Evolutionary conservation across 1,284 basidiomycete genomes (phyloP), one percentile per base, ranked within the genome.

Genomic region (Macrocybe sp.): DNA sequence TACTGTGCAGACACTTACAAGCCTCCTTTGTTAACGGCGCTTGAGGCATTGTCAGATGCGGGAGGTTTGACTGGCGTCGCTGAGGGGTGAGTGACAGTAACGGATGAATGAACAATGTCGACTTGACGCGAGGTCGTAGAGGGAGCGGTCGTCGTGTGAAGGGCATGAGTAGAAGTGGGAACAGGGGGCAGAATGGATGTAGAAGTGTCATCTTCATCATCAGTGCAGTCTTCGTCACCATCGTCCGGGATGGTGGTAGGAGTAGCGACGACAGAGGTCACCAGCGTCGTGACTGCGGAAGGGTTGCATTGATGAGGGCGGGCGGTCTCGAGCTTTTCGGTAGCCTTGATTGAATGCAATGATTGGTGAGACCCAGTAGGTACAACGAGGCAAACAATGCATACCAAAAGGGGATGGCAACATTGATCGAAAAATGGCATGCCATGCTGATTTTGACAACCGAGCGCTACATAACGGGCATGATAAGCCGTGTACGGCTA

Each of bases 371-470:
- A 47, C 44, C 46, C 39, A 16, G 9, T 45, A 32, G 34, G 40
- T 40, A 46, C 44, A 5, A 28, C 29, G 41, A 40, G 35, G 37
- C 42, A 40, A 33, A 45, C 11, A 30, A 51, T 43, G 59, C 70
- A 35, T 56, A 79, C 79, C 54, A 76, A 62, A 50, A 75, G 62
- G 48, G 75, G 74, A 52, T 72, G 73, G 60, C 75, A 76, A 52
- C 75, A 76, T 12, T 63, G 58, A 47, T 79, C 70, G 62, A 85
- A 89, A 73, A 89, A 91, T 16, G 65, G 40, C n/a, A 77, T 78
- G 62, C 74, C 68, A 67, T 89, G 85, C 67, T 88, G 64, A 50
- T 59, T 58, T 51, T 79, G 60, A 64, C 83, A 86, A 45, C 66
- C 68, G 53, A 89, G 56, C 37, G 66, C 65, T 42, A 65, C 45